These are phyloP conservation scores for Inosperma sp. DNA, from an alignment of 768 basidiomycete genomes.

Conservation along the genomic window DNA sequence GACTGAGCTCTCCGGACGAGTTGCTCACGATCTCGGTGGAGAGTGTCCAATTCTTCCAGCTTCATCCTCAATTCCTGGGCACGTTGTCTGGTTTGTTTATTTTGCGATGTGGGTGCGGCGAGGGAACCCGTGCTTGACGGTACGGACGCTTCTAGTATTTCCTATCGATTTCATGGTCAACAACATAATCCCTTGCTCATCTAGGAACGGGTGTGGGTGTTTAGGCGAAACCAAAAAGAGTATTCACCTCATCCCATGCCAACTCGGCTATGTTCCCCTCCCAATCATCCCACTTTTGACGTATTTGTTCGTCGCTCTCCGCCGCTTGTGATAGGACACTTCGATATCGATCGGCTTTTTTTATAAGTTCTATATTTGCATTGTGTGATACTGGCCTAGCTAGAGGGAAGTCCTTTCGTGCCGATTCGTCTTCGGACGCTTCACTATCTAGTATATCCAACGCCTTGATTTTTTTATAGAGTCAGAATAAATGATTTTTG, in stretches of 20 bases:
- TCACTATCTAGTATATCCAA: constrained; percentile 90
- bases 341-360: constrained; percentile 68
- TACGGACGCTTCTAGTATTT: constrained; percentile 58
- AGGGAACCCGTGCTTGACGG: constrained; percentile 55
- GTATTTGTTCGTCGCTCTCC: constrained; percentile 71
- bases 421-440: constrained; percentile 76
- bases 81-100: constrained; percentile 51
- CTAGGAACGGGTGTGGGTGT: not conserved
- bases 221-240: not conserved
- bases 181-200: not conserved
- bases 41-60: constrained; percentile 76
- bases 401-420: constrained; percentile 46
- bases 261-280: constrained; percentile 65
- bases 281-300: constrained; percentile 88
- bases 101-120: constrained; percentile 32
- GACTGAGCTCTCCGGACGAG: constrained; percentile 61
- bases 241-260: constrained; percentile 57
- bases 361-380: constrained; percentile 69
- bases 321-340: constrained; percentile 66
- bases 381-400: constrained; percentile 67
- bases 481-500: not conserved
- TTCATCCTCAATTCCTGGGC: constrained; percentile 67
- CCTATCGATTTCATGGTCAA: constrained; percentile 34
- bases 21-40: constrained; percentile 56
- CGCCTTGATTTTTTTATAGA: constrained; percentile 60